Conservation (phyloP, 78 protist species). For the Guillardia theta region DNA sequence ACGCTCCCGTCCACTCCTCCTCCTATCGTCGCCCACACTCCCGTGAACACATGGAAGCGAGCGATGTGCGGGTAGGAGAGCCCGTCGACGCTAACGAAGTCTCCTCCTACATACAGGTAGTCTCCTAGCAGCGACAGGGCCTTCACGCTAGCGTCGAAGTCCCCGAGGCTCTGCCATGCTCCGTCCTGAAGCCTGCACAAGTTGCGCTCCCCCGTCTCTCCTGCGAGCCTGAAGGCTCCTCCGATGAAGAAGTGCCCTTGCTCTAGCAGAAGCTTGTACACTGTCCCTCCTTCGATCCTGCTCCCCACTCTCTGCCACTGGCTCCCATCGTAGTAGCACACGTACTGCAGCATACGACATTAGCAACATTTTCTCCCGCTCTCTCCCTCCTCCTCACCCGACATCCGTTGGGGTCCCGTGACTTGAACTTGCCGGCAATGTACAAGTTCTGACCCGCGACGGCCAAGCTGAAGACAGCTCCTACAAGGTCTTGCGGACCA, state of each 20-base stretch:
- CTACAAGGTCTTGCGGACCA: background rate
- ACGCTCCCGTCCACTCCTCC: background rate
- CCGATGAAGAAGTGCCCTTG: too few relatives aligned
- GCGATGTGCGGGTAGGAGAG: background rate
- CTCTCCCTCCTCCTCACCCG: too few relatives aligned
- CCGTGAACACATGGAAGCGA: background rate
- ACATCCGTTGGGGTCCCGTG: too few relatives aligned
- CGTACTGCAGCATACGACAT: too few relatives aligned
- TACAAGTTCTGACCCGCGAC: background rate
- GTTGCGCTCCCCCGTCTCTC: too few relatives aligned
- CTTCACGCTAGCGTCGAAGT: background rate
- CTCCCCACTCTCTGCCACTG: too few relatives aligned
- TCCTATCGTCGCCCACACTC: background rate
- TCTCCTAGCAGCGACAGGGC: background rate
- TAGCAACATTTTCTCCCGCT: too few relatives aligned
- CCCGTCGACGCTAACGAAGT: background rate
- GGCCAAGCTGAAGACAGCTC: background rate
- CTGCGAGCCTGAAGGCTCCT: too few relatives aligned
- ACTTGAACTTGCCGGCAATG: background rate
- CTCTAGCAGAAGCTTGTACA: too few relatives aligned
- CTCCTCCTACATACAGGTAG: background rate
- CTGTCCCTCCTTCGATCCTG: too few relatives aligned
- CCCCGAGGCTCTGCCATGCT: background rate
- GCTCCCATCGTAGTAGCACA: too few relatives aligned
- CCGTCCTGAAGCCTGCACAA: too few relatives aligned